Percentiles rank a stretch among this genome's conserved stretches.
phyloP scores from a whole-genome alignment of 1,139 yeast genomes.

The Candida labiduridarum region DNA sequence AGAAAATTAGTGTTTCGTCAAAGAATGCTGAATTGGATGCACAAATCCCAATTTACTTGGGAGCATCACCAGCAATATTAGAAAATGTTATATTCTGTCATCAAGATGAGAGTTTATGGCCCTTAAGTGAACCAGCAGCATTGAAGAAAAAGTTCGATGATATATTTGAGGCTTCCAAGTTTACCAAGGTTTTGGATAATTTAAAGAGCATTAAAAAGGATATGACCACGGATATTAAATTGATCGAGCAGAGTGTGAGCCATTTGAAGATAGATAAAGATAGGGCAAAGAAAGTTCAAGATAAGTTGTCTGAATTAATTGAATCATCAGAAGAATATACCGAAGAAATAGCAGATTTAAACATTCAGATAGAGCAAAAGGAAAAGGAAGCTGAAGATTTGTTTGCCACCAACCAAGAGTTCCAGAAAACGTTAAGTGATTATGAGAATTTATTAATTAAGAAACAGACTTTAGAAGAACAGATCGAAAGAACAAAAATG shows the following conservation, averaged over 20 bases:
- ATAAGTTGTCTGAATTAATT: slow-evolving; percentile 48
- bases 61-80: slow-evolving; percentile 84
- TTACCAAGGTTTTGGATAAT: slow-evolving; percentile 85
- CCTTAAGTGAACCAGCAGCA: slow-evolving; percentile 85
- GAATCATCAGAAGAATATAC: slow-evolving; percentile 47
- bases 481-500: slow-evolving; percentile 47
- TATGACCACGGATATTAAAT: slow-evolving; percentile 69
- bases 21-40: slow-evolving; percentile 84
- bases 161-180: slow-evolving; percentile 92
- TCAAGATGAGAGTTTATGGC: slow-evolving; percentile 98
- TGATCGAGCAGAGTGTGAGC: slow-evolving; percentile 75
- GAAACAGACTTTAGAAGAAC: slow-evolving; percentile 46
- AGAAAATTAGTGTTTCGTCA: slow-evolving; percentile 74
- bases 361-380: slow-evolving; percentile 50
- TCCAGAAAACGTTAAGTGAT: slow-evolving; percentile 70
- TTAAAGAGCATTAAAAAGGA: slow-evolving; percentile 79
- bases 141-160: slow-evolving; percentile 94
- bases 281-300: slow-evolving; percentile 62
- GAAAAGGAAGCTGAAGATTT: slow-evolving; percentile 63
- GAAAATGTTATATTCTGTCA: slow-evolving; percentile 97
- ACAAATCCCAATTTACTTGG: slow-evolving; percentile 79
- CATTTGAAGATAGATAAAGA: slow-evolving; percentile 74
- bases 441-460: slow-evolving; percentile 59
- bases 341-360: slow-evolving; percentile 52
- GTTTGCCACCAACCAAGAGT: slow-evolving; percentile 79